Base-by-base conservation (phyloP, 1,139 yeast genomes). In the Suhomyces anneliseae region DNA sequence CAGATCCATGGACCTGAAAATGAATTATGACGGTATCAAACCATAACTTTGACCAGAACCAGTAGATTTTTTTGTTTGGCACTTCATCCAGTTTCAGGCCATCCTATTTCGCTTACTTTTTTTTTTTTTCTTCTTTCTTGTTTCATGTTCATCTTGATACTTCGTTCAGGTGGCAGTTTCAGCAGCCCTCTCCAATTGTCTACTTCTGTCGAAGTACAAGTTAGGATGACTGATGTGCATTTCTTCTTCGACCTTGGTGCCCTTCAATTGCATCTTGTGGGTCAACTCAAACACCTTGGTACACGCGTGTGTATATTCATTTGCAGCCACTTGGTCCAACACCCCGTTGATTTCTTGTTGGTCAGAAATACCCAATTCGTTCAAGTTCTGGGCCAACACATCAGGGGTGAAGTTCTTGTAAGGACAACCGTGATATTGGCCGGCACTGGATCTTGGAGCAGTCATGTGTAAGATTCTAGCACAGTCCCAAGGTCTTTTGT, bases 371-470 rank as follows among this genome's bases (percentile, higher is more conserved):
- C 95, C 95, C 86, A 90, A 81, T 15, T 74, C 78, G 38, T 68
- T 68, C 54, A 93, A 72, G 50, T 82, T 80, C 5, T 61, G 57
- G 2, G 78, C 72, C 45, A 93, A 72, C 42, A 79, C 76, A 40
- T 88, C 95, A 12, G 80, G 64, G 14, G 80, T 72, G 58, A 88
- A 72, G 57, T 88, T 93, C 48, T 96, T 75, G 67, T 88, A 93
- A 4, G 98, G 97, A 67, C 98, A 92, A 3, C 99, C 99, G 62
- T 93, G 97, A 53, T 69, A 79, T 60, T 90, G 96, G 35, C 79
- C 81, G 43, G 83, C 78, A 15, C 78, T 78, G 0, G 96, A 95
- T 49, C 83, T 76, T 7, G 93, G 90, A 55, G 85, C 83, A 33
- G 82, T 76, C 49, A 46, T 40, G 38, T 29, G 49, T 49, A 88